These are phyloP conservation scores for Hygrophorus pudorinus DNA, from an alignment of 768 basidiomycete genomes.

Conservation along the genomic window DNA sequence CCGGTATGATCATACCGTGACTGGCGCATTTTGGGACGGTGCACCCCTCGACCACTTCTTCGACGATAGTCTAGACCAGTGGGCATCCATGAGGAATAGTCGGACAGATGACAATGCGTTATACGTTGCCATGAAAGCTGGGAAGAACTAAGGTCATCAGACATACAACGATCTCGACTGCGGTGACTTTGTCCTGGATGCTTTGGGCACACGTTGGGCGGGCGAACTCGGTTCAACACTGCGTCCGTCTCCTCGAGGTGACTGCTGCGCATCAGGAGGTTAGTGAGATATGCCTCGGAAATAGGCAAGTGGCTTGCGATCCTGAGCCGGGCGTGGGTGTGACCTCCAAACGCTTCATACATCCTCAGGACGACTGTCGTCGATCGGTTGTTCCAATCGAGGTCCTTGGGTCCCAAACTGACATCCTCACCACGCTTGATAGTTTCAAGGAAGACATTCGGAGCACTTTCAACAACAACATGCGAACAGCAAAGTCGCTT, in stretches of 20 bases:
- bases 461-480: slow-evolving; percentile 58
- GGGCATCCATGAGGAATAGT: slow-evolving; percentile 85
- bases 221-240: slow-evolving; percentile 75
- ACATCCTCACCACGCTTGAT: slow-evolving; percentile 92
- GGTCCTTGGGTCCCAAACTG: slow-evolving; percentile 21
- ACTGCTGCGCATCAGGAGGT: slow-evolving; percentile 46
- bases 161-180: slow-evolving; percentile 92
- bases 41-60: slow-evolving; percentile 79
- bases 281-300: slow-evolving; percentile 56
- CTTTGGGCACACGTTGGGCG: slow-evolving; percentile 87
- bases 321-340: slow-evolving; percentile 54
- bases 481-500: slow-evolving; percentile 31
- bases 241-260: slow-evolving; percentile 16
- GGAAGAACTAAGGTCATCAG: slow-evolving; percentile 72
- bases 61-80: slow-evolving; percentile 58
- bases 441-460: slow-evolving; percentile 86
- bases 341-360: slow-evolving; percentile 94
- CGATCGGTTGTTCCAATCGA: slow-evolving; percentile 19
- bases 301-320: slow-evolving; percentile 46
- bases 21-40: slow-evolving; percentile 90
- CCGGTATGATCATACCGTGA: slow-evolving; percentile 83
- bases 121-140: slow-evolving; percentile 86
- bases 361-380: slow-evolving; percentile 70
- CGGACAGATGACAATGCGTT: slow-evolving; percentile 85
- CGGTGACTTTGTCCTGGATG: slow-evolving; percentile 94